Base-by-base conservation (phyloP, 164 flowering plant species). In the Stephania japonica region DNA sequence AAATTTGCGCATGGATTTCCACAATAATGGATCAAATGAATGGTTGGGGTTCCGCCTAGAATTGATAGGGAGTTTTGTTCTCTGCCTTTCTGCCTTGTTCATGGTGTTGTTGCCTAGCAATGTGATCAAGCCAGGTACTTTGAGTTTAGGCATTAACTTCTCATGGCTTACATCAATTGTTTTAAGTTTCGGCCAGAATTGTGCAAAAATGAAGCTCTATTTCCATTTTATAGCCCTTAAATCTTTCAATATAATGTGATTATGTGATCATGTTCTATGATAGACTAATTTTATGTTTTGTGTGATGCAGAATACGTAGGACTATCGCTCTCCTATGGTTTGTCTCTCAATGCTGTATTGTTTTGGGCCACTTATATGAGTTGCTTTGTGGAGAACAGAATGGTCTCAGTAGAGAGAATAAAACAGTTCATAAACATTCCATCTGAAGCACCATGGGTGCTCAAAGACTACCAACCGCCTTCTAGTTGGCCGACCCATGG, bases 1-100 rank as follows among this genome's bases (percentile, higher is more conserved):
- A 6, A 93, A 87, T 81, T 72, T 93, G 41, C 83, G 97, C n/a
- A 91, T 91, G 98, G 97, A 91, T 78, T 93, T 93, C 70, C 97
- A 93, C 84, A 93, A 89, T 73, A 86, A 87, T 53, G 94, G 90
- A 70, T 87, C 98, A 26, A 93, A 93, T 75, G 98, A 90, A 73
- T 93, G 98, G 98, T 76, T 93, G 74, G 98, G 98, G 5, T 87
- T 87, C 76, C 97, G 97, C 41, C 69, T 91, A 73, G 98, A 93
- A 69, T 78, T 93, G 42, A 73, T 90, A n/a, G 98, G 98, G 24
- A 88, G 90, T 75, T 49, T 86, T 43, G 41, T 87, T 50, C 88
- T 91, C 56, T 93, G 98, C 80, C 42, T 83, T 61, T 90, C 98
- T 23, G 80, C 98, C 4, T 16, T 90, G 79, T 90, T 91, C 82